Evolutionary conservation across 768 basidiomycete species (phyloP).

Genomic region (Omphalotus guepiniiformis): DNA sequence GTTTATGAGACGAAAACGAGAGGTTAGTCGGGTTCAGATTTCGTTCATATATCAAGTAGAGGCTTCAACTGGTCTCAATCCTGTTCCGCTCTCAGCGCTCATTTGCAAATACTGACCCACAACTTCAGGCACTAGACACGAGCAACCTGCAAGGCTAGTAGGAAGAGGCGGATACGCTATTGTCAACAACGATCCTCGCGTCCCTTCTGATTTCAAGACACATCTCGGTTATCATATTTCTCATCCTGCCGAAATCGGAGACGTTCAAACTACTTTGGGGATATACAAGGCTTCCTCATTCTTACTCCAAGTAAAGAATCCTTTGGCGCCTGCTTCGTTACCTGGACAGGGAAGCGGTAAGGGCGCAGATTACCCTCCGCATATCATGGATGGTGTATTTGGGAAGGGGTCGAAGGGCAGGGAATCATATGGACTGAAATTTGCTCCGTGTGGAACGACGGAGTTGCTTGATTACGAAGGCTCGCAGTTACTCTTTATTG

Average conservation of each 20-base stretch:
- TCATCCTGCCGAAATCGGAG: conserved; percentile 44
- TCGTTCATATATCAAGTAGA: too few species aligned
- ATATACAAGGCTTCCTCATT: conserved; percentile 51
- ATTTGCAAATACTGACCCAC: neutral
- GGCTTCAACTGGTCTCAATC: too few species aligned
- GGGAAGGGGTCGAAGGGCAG: conserved; percentile 40
- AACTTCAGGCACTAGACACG: conserved; percentile 43
- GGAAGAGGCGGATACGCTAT: conserved; percentile 59
- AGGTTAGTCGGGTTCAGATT: conserved; percentile 37
- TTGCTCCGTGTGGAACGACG: conserved; percentile 45
- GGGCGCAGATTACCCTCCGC: conserved; percentile 41
- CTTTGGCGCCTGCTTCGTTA: conserved; percentile 38
- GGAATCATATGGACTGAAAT: conserved; percentile 45
- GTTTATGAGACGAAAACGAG: conserved; percentile 60
- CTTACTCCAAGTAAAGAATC: conserved; percentile 60
- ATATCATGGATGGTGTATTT: conserved; percentile 46
- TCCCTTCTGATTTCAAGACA: conserved; percentile 43
- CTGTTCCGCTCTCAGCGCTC: too few species aligned
- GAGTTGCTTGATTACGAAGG: conserved; percentile 54
- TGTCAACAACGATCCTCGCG: conserved; percentile 41
- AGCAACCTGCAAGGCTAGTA: conserved; percentile 47
- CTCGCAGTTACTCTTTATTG: conserved; percentile 51
- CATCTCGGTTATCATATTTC: conserved; percentile 59
- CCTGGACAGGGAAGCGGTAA: conserved; percentile 23
- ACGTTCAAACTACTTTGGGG: conserved; percentile 53